Evolutionary conservation across 768 basidiomycete species (phyloP).

Genomic region (Tephrocybe sp.): DNA sequence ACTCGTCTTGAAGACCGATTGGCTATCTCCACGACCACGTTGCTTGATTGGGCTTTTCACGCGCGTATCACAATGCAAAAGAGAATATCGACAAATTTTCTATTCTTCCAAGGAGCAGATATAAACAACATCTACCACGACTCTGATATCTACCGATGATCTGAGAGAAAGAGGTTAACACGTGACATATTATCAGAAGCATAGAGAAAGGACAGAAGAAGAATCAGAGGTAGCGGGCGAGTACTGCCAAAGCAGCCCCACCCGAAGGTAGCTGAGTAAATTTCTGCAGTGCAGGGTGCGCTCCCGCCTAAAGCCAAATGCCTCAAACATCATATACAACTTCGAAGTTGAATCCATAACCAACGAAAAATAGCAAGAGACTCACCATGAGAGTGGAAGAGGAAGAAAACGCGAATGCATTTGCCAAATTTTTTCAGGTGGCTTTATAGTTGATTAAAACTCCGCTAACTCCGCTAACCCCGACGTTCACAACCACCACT

Average conservation of each 20-base stretch:
- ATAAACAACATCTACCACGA: background rate
- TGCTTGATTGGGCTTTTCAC: background rate
- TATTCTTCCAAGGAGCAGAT: background rate
- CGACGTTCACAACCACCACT: constrained; percentile 12
- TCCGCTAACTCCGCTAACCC: constrained; percentile 33
- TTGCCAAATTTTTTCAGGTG: background rate
- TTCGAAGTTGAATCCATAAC: constrained; percentile 9
- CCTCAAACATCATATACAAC: constrained; percentile 80
- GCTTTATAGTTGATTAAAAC: constrained; percentile 26
- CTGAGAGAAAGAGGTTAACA: background rate
- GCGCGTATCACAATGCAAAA: background rate
- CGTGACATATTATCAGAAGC: background rate
- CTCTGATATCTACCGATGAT: background rate
- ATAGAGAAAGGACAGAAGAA: constrained; percentile 10
- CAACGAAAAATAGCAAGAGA: constrained; percentile 14
- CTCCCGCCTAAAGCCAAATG: constrained; percentile 88
- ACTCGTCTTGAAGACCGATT: background rate
- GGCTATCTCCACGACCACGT: background rate
- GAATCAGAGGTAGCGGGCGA: constrained; percentile 44
- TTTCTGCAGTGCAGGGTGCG: constrained; percentile 77
- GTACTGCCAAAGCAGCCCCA: constrained; percentile 44
- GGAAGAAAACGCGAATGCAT: background rate
- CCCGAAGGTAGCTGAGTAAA: constrained; percentile 89
- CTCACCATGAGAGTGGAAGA: constrained; percentile 23
- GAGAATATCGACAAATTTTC: background rate